Evolutionary conservation across 83 land plant species (phyloP).

Genomic region (Picea mariana): DNA sequence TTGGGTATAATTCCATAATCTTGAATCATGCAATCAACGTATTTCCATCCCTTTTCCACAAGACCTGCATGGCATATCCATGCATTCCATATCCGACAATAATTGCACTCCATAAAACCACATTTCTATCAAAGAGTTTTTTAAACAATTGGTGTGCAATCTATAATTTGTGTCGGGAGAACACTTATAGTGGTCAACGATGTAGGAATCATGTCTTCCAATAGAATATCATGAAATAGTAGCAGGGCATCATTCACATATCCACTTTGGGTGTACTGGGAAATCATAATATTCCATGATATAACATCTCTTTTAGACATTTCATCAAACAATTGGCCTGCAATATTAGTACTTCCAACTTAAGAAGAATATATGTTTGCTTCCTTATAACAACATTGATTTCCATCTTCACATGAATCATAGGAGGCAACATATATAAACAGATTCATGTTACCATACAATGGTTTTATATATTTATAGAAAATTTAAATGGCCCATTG

Average conservation of each 20-base stretch:
- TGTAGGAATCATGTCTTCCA: conserved; percentile 41
- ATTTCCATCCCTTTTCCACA: too few relatives aligned
- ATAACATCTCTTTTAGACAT: conserved; percentile 45
- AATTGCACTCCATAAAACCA: conserved; percentile 36
- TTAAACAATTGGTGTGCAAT: conserved; percentile 27
- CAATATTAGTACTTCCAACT: conserved; percentile 20
- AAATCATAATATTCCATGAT: conserved; percentile 64
- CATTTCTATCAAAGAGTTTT: conserved; percentile 15
- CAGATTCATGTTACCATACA: too few relatives aligned
- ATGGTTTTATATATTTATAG: too few relatives aligned
- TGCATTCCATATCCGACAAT: conserved; percentile 33
- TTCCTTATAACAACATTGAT: too few relatives aligned
- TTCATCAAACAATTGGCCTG: conserved; percentile 21
- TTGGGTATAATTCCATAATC: too few relatives aligned
- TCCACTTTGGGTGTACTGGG: conserved; percentile 42
- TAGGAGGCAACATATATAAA: too few relatives aligned
- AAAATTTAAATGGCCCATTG: too few relatives aligned
- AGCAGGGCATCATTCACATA: conserved; percentile 31
- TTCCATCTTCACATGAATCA: too few relatives aligned
- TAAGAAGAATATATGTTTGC: too few relatives aligned
- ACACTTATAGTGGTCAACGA: conserved; percentile 44
- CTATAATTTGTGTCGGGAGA: conserved; percentile 31
- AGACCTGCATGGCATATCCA: conserved; percentile 20
- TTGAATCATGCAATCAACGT: too few relatives aligned
- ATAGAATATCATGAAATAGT: conserved; percentile 43